Base-by-base conservation (phyloP, 2,329 filamentous ascomycete genomes). In the Orbilia blumenaviensis region DNA sequence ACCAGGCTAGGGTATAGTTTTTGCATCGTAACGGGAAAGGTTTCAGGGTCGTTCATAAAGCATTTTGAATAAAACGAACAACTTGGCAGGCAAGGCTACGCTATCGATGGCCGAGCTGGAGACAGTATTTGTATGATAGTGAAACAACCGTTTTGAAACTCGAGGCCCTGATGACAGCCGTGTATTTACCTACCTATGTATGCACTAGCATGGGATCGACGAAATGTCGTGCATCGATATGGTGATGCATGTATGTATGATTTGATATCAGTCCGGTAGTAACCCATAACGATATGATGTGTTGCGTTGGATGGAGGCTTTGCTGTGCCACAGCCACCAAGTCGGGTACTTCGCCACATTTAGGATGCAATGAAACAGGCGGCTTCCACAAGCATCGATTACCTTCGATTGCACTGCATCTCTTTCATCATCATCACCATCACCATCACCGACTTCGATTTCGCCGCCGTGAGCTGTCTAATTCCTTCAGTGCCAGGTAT, bases 1-100 rank as follows among this genome's bases (percentile, higher is more conserved):
- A n/a, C n/a, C n/a, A n/a, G n/a, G n/a, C n/a, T n/a, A n/a, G n/a
- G n/a, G n/a, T n/a, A n/a, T n/a, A 46, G 42, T 14, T 69, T 46
- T 48, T 21, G 34, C 34, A 32, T 18, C 54, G 71, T 50, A 63
- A 75, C 71, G 60, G 71, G 63, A 8, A 75, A 62, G 54, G 71
- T 75, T 68, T 75, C 71, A 68, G 34, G 41, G 52, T 36, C 52
- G 34, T 18, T 46, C 63, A 8, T 44, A 21, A n/a, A 9, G 16
- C 10, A 34, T 38, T 61, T 46, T 56, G 23, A 32, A 27, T 48
- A 29, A 16, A 61, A 44, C 34, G n/a, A 32, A 61, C 10, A 23
- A 18, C 56, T 61, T 21, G 46, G 34, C 42, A 32, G 54, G 52
- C 34, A 68, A 48, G 54, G 21, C 27, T 61, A 63, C 18, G 42